phyloP scores from a whole-genome alignment of 257 asterid species.

The Salvia hispanica region DNA sequence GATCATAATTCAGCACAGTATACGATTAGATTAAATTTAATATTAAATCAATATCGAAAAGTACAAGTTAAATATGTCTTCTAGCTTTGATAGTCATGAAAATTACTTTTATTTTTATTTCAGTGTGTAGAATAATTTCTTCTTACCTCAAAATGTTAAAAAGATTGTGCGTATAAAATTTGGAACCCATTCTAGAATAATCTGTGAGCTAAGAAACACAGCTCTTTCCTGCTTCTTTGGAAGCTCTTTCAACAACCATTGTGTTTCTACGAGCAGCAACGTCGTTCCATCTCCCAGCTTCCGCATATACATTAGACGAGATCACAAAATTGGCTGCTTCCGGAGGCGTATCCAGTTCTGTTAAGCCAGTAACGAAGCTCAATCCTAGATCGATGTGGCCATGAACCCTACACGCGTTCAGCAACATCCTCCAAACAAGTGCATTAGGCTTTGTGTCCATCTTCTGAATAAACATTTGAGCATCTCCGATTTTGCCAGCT shows the following conservation, averaged over 20 bases:
- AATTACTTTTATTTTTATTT: too few relatives aligned
- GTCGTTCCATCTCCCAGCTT: slow-evolving; percentile 51
- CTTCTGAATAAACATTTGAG: slow-evolving; percentile 34
- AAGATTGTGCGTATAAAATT: too few relatives aligned
- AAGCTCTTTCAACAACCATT: slow-evolving; percentile 31
- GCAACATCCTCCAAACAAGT: slow-evolving; percentile 52
- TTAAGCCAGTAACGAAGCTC: slow-evolving; percentile 28
- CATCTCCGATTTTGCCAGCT: slow-evolving; percentile 52
- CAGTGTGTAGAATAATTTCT: too few relatives aligned
- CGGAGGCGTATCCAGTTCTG: slow-evolving; percentile 22
- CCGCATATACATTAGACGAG: slow-evolving; percentile 44
- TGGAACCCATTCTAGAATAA: not conserved
- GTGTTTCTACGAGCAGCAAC: slow-evolving; percentile 39
- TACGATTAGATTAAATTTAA: too few relatives aligned
- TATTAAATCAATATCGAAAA: too few relatives aligned
- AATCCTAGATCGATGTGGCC: slow-evolving; percentile 35
- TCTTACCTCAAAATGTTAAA: too few relatives aligned
- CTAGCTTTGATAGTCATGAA: too few relatives aligned
- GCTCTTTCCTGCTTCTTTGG: slow-evolving; percentile 42
- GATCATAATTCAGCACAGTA: too few relatives aligned
- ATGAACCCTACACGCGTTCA: slow-evolving; percentile 46
- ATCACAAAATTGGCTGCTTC: slow-evolving; percentile 39
- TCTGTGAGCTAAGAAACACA: slow-evolving; percentile 26
- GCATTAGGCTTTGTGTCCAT: slow-evolving; percentile 41
- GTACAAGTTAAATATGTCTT: too few relatives aligned